Evolutionary conservation across 75 land plant genomes (phyloP), one percentile per base, ranked within the genome.

Genomic region (Picea glauca): DNA sequence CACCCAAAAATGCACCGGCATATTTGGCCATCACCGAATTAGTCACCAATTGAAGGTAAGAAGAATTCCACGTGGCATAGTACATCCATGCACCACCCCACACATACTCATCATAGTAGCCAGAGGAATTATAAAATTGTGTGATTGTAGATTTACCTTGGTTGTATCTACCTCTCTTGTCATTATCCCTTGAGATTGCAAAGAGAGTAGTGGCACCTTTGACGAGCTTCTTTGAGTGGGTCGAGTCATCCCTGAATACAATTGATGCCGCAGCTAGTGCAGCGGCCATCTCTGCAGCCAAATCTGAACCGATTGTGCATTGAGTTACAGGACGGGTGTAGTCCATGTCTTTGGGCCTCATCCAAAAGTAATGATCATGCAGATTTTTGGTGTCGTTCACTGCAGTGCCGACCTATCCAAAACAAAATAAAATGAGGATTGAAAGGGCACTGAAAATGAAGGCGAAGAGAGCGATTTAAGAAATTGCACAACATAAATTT

Each of bases 331-430:
- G 97, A 40, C 97, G 75, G 0, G 58, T 59, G 67, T 92, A 90
- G 81, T 93, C 96, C 67, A 96, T 90, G 82, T 93, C 94, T 78
- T 96, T 96, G 11, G 96, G 99, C 38, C 99, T 81, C 90, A 86
- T 91, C 99, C 99, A 96, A 68, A 96, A 96, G 78, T 85, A 87
- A 80, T 93, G 99, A 84, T 96, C 99, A 68, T 95, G 89, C 2
- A 89, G 86, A 12, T 59, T 46, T 13, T 56, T 62, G 3, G 58
- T 3, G 26, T 40, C 58, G 3, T 0, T 3, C n/a, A 56, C 78
- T 59, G 40, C 78, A 26, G 4, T 18, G 3, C 78, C 78, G 17
- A 77, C 78, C 78, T 77, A 72, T 26, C 26, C 26, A 26, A 26
- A 26, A 26, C 26, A 26, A 26, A 26, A 26, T 26, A 26, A 26